phyloP scores from a whole-genome alignment of 306 rosid species.

The Cicer judaicum region DNA sequence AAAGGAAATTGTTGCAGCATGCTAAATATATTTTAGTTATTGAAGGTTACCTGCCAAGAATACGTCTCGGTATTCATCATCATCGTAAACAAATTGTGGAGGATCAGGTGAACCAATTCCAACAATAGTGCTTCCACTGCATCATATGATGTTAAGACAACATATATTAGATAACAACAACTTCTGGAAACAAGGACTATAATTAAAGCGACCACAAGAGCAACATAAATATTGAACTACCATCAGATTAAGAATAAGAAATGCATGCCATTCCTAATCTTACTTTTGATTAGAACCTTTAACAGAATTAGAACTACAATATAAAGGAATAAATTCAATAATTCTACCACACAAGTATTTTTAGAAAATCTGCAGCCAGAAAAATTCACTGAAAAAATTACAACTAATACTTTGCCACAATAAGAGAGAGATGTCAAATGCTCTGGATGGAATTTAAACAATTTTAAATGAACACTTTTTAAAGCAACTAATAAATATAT shows the following conservation, averaged over 20 bases:
- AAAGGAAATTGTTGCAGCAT: background rate
- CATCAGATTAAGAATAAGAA: background rate
- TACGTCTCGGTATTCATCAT: conserved; percentile 75
- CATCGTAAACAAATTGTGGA: conserved; percentile 85
- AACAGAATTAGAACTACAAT: background rate
- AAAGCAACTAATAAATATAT: background rate
- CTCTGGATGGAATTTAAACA: background rate
- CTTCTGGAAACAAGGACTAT: background rate
- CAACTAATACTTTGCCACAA: background rate
- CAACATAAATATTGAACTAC: conserved; percentile 12
- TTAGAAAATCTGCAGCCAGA: background rate
- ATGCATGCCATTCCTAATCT: background rate
- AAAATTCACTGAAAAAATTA: background rate
- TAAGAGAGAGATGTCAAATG: conserved; percentile 19
- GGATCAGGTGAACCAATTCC: conserved; percentile 98
- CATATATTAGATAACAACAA: conserved; percentile 27
- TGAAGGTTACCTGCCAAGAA: conserved; percentile 82
- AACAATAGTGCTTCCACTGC: conserved; percentile 98
- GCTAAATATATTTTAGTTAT: conserved; percentile 8
- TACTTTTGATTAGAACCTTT: background rate
- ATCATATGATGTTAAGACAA: conserved; percentile 48
- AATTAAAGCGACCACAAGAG: background rate
- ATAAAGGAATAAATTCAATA: conserved; percentile 10
- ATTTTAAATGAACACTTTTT: background rate
- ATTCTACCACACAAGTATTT: conserved; percentile 12